A percentile compares a stretch with the other conserved stretches of the same genome.
Conservation (phyloP, 768 basidiomycete species). For the Fomitopsis serialis region DNA sequence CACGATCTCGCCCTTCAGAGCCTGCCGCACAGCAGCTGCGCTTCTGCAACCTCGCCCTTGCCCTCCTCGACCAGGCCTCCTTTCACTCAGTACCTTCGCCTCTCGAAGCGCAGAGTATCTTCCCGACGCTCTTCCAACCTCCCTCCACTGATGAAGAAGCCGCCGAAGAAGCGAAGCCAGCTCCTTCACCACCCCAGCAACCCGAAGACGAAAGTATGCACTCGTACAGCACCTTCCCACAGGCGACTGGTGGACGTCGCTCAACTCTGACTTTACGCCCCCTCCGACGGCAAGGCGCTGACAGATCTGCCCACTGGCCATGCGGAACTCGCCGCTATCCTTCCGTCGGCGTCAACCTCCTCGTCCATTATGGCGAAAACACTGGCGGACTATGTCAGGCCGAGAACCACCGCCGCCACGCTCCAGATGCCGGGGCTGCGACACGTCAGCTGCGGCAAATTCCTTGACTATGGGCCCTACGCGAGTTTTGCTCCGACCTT, state of each 20-base stretch:
- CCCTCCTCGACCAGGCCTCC: conserved; percentile 69
- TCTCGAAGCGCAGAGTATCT: conserved; percentile 40
- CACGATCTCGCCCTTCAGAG: conserved; percentile 56
- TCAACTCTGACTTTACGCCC: conserved; percentile 39
- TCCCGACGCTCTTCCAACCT: conserved; percentile 22
- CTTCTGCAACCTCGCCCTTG: conserved; percentile 70
- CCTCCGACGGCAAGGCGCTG: conserved; percentile 33
- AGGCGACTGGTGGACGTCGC: conserved; percentile 77
- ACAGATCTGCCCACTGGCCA: conserved; percentile 55
- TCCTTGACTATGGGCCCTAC: conserved; percentile 75
- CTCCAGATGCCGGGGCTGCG: conserved; percentile 42
- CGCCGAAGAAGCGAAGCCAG: conserved; percentile 22
- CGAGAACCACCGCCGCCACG: neutral
- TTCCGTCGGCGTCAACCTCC: conserved; percentile 53
- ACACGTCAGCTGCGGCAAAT: conserved; percentile 55
- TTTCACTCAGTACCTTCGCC: conserved; percentile 39
- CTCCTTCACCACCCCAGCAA: conserved; percentile 22
- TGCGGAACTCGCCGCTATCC: conserved; percentile 71
- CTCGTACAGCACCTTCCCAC: conserved; percentile 75
- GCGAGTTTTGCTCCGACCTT: conserved; percentile 76
- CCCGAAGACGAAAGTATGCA: conserved; percentile 52
- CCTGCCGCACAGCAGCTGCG: conserved; percentile 65
- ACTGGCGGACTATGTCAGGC: conserved; percentile 52
- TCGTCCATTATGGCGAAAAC: conserved; percentile 30
- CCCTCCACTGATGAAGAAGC: conserved; percentile 9